These are phyloP conservation scores for Pseudofabraea citricarpa DNA, from an alignment of 2,329 filamentous ascomycete species.

Conservation along the genomic window DNA sequence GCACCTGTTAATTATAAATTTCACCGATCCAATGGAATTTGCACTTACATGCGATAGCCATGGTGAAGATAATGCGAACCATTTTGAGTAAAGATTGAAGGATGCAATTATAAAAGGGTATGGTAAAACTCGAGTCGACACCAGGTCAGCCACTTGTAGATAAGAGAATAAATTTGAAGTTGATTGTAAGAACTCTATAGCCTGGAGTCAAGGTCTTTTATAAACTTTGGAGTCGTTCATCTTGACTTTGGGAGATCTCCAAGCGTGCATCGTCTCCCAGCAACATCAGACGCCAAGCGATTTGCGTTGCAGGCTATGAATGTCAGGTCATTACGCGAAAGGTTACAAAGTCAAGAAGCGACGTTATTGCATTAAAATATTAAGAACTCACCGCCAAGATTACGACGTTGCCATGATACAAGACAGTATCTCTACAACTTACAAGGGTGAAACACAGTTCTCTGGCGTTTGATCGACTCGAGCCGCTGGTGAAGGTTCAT, in stretches of 20 bases:
- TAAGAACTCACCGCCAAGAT: too few species aligned
- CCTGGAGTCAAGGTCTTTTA: not conserved
- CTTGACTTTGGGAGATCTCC: not conserved
- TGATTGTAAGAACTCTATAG: not conserved
- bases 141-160: not conserved
- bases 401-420: too few species aligned
- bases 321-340: too few species aligned
- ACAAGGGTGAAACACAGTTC: too few species aligned
- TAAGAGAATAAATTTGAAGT: not conserved
- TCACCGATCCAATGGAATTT: constrained; percentile 3
- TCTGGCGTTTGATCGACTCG: too few species aligned
- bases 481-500: too few species aligned
- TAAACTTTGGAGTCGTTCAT: not conserved
- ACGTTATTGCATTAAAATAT: too few species aligned
- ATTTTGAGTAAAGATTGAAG: constrained; percentile 19
- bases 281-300: too few species aligned
- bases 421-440: too few species aligned
- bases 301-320: too few species aligned
- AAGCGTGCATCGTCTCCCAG: too few species aligned
- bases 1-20: constrained; percentile 3
- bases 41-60: constrained; percentile 26
- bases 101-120: not conserved
- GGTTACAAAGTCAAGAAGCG: too few species aligned
- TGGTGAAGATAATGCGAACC: constrained; percentile 28
- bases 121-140: not conserved